These are phyloP conservation scores for Sporothrix humicola DNA, from an alignment of 2,329 filamentous ascomycete genomes.

Conservation along the genomic window DNA sequence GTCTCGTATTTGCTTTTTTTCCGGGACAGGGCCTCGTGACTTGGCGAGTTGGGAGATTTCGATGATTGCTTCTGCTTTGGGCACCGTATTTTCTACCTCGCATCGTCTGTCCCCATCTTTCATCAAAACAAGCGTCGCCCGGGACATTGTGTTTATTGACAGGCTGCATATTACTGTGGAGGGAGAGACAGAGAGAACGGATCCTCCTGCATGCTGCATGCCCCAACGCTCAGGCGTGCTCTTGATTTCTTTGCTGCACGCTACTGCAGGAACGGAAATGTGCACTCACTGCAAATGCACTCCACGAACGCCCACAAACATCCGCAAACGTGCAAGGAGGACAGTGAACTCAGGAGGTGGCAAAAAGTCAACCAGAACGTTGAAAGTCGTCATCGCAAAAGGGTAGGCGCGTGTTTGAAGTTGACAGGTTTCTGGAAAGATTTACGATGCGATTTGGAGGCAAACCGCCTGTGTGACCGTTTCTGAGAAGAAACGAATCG, in stretches of 20 bases:
- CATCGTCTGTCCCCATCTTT: neutral
- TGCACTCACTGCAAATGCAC: neutral
- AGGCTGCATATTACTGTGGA: neutral
- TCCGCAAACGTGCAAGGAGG: neutral
- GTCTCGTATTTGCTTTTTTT: constrained; percentile 1
- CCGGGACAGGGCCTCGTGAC: neutral
- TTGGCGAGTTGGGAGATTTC: neutral
- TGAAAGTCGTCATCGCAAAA: constrained; percentile 5
- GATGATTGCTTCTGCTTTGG: neutral
- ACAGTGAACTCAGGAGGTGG: constrained; percentile 19
- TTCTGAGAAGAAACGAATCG: constrained; percentile 7
- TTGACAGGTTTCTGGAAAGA: neutral
- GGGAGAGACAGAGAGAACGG: too few relatives aligned
- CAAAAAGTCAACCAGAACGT: neutral
- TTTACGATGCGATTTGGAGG: neutral
- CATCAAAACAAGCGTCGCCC: neutral
- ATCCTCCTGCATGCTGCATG: neutral
- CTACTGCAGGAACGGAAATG: constrained; percentile 25
- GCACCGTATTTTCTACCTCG: neutral
- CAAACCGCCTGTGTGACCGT: too few relatives aligned
- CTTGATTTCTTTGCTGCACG: neutral
- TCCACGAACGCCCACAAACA: neutral
- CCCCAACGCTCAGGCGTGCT: neutral
- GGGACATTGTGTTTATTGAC: neutral
- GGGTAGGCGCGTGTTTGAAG: constrained; percentile 8